Base-by-base conservation (phyloP, 1,284 basidiomycete genomes). In the Melampsora larici-populina region DNA sequence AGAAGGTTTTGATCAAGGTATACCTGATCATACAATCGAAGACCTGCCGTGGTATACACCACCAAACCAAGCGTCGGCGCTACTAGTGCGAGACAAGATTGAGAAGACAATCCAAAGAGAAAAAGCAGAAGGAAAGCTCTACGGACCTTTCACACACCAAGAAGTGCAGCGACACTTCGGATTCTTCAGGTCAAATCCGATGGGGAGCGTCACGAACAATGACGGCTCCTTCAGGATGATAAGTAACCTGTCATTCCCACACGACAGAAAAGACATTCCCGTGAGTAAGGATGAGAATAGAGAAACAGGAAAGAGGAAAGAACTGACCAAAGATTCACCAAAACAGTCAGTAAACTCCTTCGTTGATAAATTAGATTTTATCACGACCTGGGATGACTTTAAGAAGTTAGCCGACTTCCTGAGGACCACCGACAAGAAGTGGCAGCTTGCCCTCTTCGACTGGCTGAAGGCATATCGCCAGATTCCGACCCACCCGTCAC, bases 1-100 rank as follows among this genome's bases (percentile, higher is more conserved):
- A 40, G 15, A 58, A n/a, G 69, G 69, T 21, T 71, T 71, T n/a
- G 8, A 6, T 36, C 69, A 71, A 71, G 68, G 68, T 3, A 70
- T 70, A 4, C 68, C 49, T 18, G 17, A 51, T 9, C 68, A 70
- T 29, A 55, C 17, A 18, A 4, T 70, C 13, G 15, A 29, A 5
- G 46, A 24, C 24, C 29, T 70, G 6, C 6, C 6, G 55, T n/a
- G n/a, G n/a, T n/a, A n/a, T n/a, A n/a, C n/a, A n/a, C n/a, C n/a
- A n/a, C n/a, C n/a, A n/a, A n/a, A 58, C 17, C 68, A 49, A 7
- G 2, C 13, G 7, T 51, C 68, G 1, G 33, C 68, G 8, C 2
- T n/a, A 24, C 18, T 36, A 11, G 68, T 29, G 49, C 48, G 24
- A 51, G n/a, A 18, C 7, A 69, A 69, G 15, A 48, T 69, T 48